Evolutionary conservation across 805 yeast species (phyloP).

Genomic region (Candida boleticola): DNA sequence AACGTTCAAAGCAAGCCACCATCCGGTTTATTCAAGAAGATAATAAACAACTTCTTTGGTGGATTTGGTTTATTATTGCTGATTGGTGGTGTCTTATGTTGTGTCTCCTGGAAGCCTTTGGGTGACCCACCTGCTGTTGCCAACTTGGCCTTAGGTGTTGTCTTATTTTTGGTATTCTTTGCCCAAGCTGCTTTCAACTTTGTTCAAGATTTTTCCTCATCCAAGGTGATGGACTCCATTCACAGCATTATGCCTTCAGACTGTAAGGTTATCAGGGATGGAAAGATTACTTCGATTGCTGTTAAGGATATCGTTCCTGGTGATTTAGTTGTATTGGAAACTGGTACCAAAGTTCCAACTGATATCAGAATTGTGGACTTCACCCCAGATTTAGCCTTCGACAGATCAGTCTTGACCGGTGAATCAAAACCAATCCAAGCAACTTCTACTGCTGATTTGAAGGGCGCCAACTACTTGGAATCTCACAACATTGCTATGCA

Average conservation of each 20-base stretch:
- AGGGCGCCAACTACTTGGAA: constrained; percentile 41
- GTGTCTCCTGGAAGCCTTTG: constrained; percentile 46
- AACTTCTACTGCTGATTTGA: constrained; percentile 20
- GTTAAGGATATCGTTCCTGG: constrained; percentile 44
- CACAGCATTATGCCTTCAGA: constrained; percentile 40
- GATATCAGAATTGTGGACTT: constrained; percentile 41
- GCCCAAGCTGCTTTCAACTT: constrained; percentile 45
- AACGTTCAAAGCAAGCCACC: constrained; percentile 40
- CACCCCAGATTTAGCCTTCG: constrained; percentile 41
- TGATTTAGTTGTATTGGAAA: constrained; percentile 35
- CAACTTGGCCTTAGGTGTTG: constrained; percentile 42
- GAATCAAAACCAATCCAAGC: constrained; percentile 43
- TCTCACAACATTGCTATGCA: constrained; percentile 43
- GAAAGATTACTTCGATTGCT: constrained; percentile 20
- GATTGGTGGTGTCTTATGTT: constrained; percentile 41
- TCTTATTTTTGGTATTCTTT: constrained; percentile 38
- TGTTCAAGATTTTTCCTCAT: constrained; percentile 47
- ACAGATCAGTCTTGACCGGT: constrained; percentile 48
- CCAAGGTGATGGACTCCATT: constrained; percentile 49
- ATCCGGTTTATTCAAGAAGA: constrained; percentile 26
- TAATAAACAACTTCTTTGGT: constrained; percentile 43
- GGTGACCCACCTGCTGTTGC: constrained; percentile 46
- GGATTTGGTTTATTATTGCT: constrained; percentile 47
- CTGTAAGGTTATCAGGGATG: constrained; percentile 35
- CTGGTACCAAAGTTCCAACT: constrained; percentile 46